phyloP scores from a whole-genome alignment of 495 filamentous ascomycete species.

The Cetradonia linearis region DNA sequence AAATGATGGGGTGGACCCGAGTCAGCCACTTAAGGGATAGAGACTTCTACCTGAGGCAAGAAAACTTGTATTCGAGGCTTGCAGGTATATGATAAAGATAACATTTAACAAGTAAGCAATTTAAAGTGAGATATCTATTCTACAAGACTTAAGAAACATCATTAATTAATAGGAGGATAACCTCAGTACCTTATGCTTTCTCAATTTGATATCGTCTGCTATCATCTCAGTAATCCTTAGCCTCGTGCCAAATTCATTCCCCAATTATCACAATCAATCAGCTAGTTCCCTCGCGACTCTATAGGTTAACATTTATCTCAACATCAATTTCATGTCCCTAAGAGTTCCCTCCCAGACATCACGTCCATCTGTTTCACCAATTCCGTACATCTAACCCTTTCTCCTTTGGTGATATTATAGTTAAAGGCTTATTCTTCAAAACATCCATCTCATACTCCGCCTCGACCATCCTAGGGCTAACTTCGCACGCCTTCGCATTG shows the following conservation, averaged over 20 bases:
- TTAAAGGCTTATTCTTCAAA: not conserved
- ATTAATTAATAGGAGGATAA: not conserved
- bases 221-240: not conserved
- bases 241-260: not conserved
- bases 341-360: not conserved
- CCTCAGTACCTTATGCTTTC: not conserved
- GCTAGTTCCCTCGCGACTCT: not conserved
- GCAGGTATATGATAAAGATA: not conserved
- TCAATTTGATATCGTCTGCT: not conserved
- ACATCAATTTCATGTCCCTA: not conserved
- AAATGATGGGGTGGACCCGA: no score
- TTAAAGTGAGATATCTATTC: not conserved
- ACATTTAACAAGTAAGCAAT: not conserved
- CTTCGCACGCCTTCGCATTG: not conserved
- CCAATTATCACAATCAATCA: not conserved
- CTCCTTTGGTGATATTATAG: not conserved
- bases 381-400: not conserved
- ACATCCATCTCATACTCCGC: not conserved
- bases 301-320: not conserved
- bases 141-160: not conserved
- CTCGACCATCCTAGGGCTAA: not conserved
- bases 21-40: no score
- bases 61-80: not conserved
- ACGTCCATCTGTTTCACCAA: not conserved
- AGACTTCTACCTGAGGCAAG: no score